phyloP scores from a whole-genome alignment of 2,329 filamentous ascomycete genomes.

The Colletotrichum neosansevieriae region DNA sequence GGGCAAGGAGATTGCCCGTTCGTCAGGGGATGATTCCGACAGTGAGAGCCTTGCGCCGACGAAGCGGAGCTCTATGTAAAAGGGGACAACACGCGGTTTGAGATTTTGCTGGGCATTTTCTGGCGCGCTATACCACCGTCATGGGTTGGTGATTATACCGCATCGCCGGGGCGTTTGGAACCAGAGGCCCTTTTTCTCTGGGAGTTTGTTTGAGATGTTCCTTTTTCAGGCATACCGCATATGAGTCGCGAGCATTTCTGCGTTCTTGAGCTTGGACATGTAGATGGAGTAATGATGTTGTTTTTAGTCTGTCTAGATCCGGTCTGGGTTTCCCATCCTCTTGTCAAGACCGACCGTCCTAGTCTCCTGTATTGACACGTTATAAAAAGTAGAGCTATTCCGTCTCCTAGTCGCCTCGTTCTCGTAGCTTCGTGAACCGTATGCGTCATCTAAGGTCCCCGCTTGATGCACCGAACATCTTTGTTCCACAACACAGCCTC shows the following conservation, averaged over 20 bases:
- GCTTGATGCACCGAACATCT: no score
- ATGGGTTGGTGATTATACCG: conserved; percentile 22
- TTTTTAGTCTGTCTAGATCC: conserved; percentile 20
- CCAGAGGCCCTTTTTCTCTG: conserved; percentile 4
- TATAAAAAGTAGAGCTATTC: conserved; percentile 17
- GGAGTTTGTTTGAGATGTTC: neutral
- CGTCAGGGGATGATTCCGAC: conserved; percentile 47
- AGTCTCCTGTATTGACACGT: conserved; percentile 35
- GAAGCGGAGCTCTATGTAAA: conserved; percentile 58
- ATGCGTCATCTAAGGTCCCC: no score
- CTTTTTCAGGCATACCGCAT: conserved; percentile 11
- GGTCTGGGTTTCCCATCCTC: conserved; percentile 10
- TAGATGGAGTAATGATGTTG: conserved; percentile 34
- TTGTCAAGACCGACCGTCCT: conserved; percentile 1
- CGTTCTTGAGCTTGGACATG: conserved; percentile 32
- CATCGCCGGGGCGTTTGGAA: conserved; percentile 37
- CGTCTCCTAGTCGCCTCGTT: neutral
- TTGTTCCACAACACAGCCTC: no score
- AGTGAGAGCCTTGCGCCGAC: conserved; percentile 44
- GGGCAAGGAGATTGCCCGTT: conserved; percentile 59
- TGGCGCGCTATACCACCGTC: conserved; percentile 40
- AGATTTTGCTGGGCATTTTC: conserved; percentile 35
- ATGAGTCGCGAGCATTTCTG: conserved; percentile 22
- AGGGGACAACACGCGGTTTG: conserved; percentile 28
- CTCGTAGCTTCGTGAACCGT: no score